Conservation (phyloP, 306 rosid species). For the Castanea crenata region DNA sequence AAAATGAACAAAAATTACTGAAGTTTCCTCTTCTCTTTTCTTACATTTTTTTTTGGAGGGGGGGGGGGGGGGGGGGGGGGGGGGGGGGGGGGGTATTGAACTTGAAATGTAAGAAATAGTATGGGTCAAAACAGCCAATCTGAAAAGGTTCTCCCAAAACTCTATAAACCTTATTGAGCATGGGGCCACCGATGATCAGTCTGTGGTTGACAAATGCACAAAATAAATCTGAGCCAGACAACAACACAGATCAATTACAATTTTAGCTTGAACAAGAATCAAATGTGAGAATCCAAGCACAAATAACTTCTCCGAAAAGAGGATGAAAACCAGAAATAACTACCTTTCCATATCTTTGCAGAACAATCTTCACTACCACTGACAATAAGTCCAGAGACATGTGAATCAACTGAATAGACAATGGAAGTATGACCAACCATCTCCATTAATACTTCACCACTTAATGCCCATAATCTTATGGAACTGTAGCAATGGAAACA, state of each 20-base stretch:
- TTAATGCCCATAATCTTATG: slow-evolving; percentile 81
- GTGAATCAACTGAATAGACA: slow-evolving; percentile 91
- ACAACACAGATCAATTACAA: not conserved
- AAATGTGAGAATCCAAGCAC: slow-evolving; percentile 4
- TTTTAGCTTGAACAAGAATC: not conserved
- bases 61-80: too few relatives aligned
- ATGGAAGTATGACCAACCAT: slow-evolving; percentile 95
- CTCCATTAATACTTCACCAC: slow-evolving; percentile 79
- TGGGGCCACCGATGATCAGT: not conserved
- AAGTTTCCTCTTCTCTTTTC: not conserved
- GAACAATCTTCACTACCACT: slow-evolving; percentile 85
- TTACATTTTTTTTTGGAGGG: not conserved
- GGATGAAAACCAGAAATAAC: slow-evolving; percentile 19
- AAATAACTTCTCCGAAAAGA: slow-evolving; percentile 3
- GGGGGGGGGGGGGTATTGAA: not conserved
- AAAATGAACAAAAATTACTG: not conserved
- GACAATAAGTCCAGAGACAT: slow-evolving; percentile 79
- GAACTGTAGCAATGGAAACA: slow-evolving; percentile 58
- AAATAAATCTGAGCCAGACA: not conserved
- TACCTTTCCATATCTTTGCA: slow-evolving; percentile 98
- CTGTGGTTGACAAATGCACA: not conserved
- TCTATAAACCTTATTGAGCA: not conserved
- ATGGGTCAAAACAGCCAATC: not conserved
- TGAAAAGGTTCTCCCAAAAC: not conserved
- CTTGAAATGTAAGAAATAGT: not conserved